phyloP scores from a whole-genome alignment of 768 basidiomycete species.

The Postia placenta region DNA sequence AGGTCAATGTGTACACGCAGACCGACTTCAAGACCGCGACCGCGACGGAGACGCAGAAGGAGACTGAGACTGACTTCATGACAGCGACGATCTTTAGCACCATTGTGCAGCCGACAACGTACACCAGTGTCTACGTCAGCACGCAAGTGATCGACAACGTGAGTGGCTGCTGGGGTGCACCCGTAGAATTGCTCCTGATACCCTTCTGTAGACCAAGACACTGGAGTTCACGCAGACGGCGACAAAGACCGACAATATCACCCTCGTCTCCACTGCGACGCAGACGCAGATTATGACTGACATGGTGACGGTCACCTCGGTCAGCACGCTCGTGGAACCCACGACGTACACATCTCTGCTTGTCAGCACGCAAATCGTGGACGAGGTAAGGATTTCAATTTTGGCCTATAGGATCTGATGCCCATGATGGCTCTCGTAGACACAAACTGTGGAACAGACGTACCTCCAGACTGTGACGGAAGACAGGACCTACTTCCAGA shows the following conservation, averaged over 20 bases:
- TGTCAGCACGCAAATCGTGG: constrained; percentile 49
- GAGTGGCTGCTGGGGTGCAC: constrained; percentile 16
- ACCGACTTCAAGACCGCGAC: constrained; percentile 30
- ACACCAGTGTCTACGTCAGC: constrained; percentile 42
- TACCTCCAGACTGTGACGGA: constrained; percentile 45
- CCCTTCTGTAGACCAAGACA: constrained; percentile 28
- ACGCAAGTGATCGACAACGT: constrained; percentile 59
- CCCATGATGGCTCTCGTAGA: constrained; percentile 27
- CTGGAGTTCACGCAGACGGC: constrained; percentile 56
- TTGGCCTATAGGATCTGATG: background rate
- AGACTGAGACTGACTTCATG: constrained; percentile 52
- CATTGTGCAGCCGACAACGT: constrained; percentile 52
- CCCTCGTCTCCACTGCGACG: constrained; percentile 37
- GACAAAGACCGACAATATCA: constrained; percentile 39
- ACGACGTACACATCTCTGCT: constrained; percentile 51
- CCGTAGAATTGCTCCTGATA: background rate
- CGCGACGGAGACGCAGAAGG: constrained; percentile 28
- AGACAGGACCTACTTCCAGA: constrained; percentile 31
- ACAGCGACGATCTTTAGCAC: constrained; percentile 50
- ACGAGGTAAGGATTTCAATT: constrained; percentile 40
- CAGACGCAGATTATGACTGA: constrained; percentile 45
- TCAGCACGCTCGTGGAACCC: constrained; percentile 47
- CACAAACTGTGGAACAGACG: constrained; percentile 48
- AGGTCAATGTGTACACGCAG: constrained; percentile 47
- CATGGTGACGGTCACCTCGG: constrained; percentile 46